These are phyloP conservation scores for Hymenoscyphus linearis DNA, from an alignment of 2,329 filamentous ascomycete genomes.

Conservation along the genomic window DNA sequence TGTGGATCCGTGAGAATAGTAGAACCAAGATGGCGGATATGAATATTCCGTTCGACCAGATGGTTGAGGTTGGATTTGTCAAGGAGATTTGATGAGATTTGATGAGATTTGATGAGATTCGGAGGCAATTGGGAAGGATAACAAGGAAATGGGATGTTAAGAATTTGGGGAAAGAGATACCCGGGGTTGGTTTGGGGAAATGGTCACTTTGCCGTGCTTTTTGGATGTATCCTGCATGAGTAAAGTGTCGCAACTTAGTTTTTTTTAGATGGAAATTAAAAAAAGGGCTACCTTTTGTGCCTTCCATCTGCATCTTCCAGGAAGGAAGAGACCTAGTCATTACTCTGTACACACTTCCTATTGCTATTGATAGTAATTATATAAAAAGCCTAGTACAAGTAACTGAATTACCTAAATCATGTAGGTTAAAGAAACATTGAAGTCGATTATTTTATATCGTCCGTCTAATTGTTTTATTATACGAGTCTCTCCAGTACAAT, in stretches of 20 bases:
- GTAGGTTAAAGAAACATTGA: too few species aligned
- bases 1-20: slow-evolving; percentile 63
- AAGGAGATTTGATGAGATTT: slow-evolving; percentile 49
- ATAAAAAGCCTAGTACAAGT: too few species aligned
- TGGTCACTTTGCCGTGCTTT: not conserved
- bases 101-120: not conserved
- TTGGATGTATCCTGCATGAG: not conserved
- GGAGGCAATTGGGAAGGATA: not conserved
- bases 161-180: not conserved
- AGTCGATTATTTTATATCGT: too few species aligned
- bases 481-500: too few species aligned
- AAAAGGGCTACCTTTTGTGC: not conserved
- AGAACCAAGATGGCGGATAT: slow-evolving; percentile 61
- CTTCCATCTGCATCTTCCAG: too few species aligned
- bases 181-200: not conserved
- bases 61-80: slow-evolving; percentile 65
- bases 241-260: too few species aligned
- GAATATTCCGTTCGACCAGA: slow-evolving; percentile 50
- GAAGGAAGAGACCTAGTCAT: too few species aligned
- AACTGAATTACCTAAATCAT: too few species aligned
- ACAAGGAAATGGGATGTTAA: not conserved
- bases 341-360: too few species aligned
- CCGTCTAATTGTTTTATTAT: too few species aligned
- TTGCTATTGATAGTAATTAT: too few species aligned
- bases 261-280: not conserved